These are phyloP conservation scores for Fraxinus greggii DNA, from an alignment of 305 asterid species.

Conservation along the genomic window DNA sequence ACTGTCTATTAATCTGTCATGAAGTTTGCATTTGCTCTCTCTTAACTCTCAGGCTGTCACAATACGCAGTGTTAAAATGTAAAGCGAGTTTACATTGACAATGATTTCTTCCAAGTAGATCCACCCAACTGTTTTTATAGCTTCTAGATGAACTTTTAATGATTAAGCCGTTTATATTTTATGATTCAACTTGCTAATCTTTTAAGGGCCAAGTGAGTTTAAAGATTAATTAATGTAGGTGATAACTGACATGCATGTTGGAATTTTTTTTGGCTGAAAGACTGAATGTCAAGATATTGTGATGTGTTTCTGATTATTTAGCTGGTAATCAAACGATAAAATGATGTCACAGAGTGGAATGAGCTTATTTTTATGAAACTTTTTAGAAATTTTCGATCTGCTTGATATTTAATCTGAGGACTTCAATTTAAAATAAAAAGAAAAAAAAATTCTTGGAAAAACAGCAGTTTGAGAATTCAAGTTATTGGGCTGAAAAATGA, in stretches of 20 bases:
- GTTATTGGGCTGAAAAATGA: background rate
- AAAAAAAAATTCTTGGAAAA: background rate
- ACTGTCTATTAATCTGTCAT: constrained; percentile 5
- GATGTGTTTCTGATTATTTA: background rate
- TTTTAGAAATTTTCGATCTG: background rate
- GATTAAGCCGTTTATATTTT: background rate
- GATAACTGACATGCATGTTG: background rate
- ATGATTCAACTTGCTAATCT: background rate
- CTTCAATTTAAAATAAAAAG: background rate
- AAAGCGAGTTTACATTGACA: background rate
- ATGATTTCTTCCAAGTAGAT: background rate
- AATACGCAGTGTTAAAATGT: background rate
- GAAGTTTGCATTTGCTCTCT: constrained; percentile 3
- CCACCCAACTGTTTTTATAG: background rate
- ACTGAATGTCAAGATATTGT: background rate
- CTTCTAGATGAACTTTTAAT: background rate
- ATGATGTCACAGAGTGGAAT: background rate
- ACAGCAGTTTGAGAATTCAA: background rate
- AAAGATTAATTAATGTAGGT: background rate
- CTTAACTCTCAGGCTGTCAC: background rate
- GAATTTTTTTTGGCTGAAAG: background rate
- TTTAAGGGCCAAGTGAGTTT: constrained; percentile 1
- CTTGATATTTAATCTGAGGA: background rate
- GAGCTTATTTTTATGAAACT: background rate
- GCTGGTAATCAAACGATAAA: background rate